Conservation (phyloP, 2,329 filamentous ascomycete genomes). For the Teratosphaeria epicoccoides region DNA sequence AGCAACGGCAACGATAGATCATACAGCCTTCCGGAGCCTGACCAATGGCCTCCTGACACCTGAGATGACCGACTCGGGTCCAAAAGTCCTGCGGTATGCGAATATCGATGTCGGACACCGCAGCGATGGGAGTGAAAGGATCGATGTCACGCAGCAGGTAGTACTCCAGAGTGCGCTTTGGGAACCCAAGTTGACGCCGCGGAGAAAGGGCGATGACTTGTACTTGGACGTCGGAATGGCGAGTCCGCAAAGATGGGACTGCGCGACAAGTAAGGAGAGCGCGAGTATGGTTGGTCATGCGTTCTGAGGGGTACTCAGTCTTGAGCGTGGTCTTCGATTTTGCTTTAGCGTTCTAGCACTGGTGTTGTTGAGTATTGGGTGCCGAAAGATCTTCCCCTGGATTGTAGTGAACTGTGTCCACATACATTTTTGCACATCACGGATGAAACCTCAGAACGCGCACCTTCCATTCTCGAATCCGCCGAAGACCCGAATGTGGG, state of each 20-base stretch:
- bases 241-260: slow-evolving; percentile 8
- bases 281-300: not conserved
- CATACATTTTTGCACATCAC: too few relatives aligned
- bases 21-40: slow-evolving; percentile 1
- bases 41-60: slow-evolving; percentile 5
- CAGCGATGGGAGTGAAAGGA: not conserved
- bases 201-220: slow-evolving; percentile 54
- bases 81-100: slow-evolving; percentile 3
- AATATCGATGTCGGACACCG: not conserved
- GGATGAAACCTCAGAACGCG: too few relatives aligned
- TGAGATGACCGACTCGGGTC: slow-evolving; percentile 9
- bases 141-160: not conserved
- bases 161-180: slow-evolving; percentile 39
- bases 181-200: slow-evolving; percentile 57
- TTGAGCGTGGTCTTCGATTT: not conserved
- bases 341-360: not conserved
- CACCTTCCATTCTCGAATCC: too few relatives aligned
- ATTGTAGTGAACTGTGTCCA: too few relatives aligned
- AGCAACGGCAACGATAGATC: not conserved
- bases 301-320: too few relatives aligned
- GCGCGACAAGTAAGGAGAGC: not conserved
- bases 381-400: not conserved
- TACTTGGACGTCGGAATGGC: slow-evolving; percentile 35
- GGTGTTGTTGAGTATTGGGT: not conserved
- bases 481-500: too few relatives aligned